These are phyloP conservation scores for Glebionis coronaria DNA, from an alignment of 129 eudicot genomes.

Conservation along the genomic window DNA sequence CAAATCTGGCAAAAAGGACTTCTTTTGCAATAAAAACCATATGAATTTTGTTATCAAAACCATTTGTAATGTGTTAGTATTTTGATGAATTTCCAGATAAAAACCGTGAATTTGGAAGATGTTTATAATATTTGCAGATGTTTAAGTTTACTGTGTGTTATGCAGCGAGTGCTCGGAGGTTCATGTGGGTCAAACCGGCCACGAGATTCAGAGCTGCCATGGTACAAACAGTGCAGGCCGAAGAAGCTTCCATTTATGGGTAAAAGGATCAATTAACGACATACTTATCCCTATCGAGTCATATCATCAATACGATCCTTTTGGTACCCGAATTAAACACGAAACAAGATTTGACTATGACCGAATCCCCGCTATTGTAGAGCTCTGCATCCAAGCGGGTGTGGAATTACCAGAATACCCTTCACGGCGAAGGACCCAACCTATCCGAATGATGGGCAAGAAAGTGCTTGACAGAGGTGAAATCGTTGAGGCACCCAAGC, in stretches of 20 bases:
- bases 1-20: too few relatives aligned
- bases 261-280: conserved; percentile 87
- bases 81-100: too few relatives aligned
- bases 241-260: conserved; percentile 76
- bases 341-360: conserved; percentile 86
- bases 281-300: conserved; percentile 87
- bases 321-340: conserved; percentile 78
- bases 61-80: too few relatives aligned
- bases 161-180: conserved; percentile 83
- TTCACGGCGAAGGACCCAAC: conserved; percentile 79
- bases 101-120: too few relatives aligned
- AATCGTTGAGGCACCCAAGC: conserved; percentile 40
- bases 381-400: conserved; percentile 99
- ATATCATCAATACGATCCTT: conserved; percentile 89
- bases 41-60: too few relatives aligned
- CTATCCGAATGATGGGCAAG: conserved; percentile 83
- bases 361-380: conserved; percentile 89
- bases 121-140: neutral
- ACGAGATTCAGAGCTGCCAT: conserved; percentile 68
- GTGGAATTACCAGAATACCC: conserved; percentile 83
- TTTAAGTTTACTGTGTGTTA: conserved; percentile 7
- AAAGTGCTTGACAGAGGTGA: conserved; percentile 82
- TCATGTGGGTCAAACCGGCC: conserved; percentile 66
- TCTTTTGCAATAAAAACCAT: too few relatives aligned
- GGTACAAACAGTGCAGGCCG: conserved; percentile 59